Conservation (phyloP, 2,329 filamentous ascomycete genomes). For the Fusarium sp. region DNA sequence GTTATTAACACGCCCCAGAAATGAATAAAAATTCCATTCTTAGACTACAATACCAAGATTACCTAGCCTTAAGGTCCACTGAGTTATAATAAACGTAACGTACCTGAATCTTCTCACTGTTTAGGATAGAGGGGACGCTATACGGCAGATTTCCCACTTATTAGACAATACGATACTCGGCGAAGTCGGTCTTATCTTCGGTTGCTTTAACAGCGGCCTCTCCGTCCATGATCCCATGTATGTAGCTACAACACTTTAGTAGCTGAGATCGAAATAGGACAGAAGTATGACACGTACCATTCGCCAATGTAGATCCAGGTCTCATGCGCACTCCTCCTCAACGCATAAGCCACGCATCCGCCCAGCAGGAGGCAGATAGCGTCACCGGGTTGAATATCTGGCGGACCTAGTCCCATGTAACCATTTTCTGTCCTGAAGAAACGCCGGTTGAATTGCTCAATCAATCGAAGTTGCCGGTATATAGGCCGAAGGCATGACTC, state of each 20-base stretch:
- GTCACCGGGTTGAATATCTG: not conserved
- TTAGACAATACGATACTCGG: not conserved
- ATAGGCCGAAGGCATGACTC: not conserved
- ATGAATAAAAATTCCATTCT: too few relatives aligned
- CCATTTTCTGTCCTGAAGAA: not conserved
- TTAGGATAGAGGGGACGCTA: too few relatives aligned
- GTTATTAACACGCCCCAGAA: too few relatives aligned
- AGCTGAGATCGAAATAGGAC: rapidly evolving
- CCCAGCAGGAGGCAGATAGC: not conserved
- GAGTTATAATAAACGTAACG: too few relatives aligned
- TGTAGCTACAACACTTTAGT: not conserved
- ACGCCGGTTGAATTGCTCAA: constrained; percentile 7
- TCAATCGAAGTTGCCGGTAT: not conserved
- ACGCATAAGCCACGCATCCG: not conserved
- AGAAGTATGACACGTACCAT: not conserved
- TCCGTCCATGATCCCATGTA: not conserved
- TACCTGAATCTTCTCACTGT: too few relatives aligned
- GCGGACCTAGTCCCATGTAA: not conserved
- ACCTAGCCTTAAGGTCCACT: too few relatives aligned
- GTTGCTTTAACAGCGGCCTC: not conserved
- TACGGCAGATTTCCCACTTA: not conserved
- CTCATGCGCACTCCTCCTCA: not conserved
- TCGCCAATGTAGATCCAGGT: constrained; percentile 6
- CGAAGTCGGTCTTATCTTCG: not conserved
- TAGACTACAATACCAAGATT: too few relatives aligned